phyloP scores from a whole-genome alignment of 2,329 filamentous ascomycete species.

The Neurospora sp. region DNA sequence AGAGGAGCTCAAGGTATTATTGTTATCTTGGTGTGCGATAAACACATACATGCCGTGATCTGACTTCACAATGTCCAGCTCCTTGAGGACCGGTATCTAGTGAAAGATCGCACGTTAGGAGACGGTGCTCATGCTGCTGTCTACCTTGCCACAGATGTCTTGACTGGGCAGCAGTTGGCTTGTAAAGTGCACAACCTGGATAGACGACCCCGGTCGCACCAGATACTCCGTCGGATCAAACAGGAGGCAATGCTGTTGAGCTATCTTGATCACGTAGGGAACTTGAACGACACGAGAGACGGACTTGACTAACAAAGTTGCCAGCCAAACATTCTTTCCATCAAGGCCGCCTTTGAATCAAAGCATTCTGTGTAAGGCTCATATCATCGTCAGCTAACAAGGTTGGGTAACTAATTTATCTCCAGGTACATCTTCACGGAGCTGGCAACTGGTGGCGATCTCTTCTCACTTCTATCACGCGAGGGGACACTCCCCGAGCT shows the following conservation, averaged over 20 bases:
- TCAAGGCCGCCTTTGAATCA: constrained; percentile 41
- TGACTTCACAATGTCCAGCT: constrained; percentile 21
- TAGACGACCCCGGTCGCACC: constrained; percentile 13
- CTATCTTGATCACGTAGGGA: constrained; percentile 40
- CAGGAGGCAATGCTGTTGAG: constrained; percentile 44
- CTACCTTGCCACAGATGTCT: constrained; percentile 40
- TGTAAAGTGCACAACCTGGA: constrained; percentile 52
- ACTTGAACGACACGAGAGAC: neutral
- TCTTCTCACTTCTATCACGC: constrained; percentile 37
- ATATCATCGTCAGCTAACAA: neutral
- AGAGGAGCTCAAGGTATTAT: constrained; percentile 25
- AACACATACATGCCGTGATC: constrained; percentile 1
- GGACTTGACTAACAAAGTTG: neutral
- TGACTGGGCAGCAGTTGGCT: constrained; percentile 49
- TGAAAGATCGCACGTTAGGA: constrained; percentile 42
- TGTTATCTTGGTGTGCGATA: neutral
- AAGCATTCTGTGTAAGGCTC: constrained; percentile 33
- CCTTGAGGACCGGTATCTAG: constrained; percentile 36
- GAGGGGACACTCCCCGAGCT: constrained; percentile 28
- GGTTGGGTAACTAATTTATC: constrained; percentile 2
- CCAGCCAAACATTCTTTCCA: constrained; percentile 45
- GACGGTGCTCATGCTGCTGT: constrained; percentile 43
- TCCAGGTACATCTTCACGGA: constrained; percentile 46
- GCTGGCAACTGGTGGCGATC: constrained; percentile 43
- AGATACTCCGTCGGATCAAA: constrained; percentile 27